Evolutionary conservation across 768 basidiomycete genomes (phyloP), one percentile per base, ranked within the genome.

Genomic region (Boletus insuetus): DNA sequence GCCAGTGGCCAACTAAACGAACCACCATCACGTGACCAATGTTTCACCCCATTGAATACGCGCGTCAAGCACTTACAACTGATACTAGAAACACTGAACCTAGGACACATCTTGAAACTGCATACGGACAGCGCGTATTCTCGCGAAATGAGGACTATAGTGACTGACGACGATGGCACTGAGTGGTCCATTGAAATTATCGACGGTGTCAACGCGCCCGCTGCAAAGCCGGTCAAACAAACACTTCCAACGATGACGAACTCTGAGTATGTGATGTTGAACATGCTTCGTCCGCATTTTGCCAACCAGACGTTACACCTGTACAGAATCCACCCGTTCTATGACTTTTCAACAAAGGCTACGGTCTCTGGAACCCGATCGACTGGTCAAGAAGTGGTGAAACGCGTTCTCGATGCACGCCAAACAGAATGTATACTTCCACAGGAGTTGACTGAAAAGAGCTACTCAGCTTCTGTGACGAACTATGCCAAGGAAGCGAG

Each of bases 141-240:
- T 46, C 37, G 43, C 49, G 38, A 16, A 52, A 66, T 64, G 67
- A 61, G 50, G 50, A 24, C 52, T 11, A n/a, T 50, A 13, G 26
- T 41, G 32, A 43, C 47, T 22, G 58, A 69, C 55, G 56, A 61
- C 35, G 55, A 58, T 14, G 59, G 56, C 13, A 53, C 67, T 22
- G 69, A 73, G 39, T 69, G 64, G 60, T 71, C 69, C 24, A 59
- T 71, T 37, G 71, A 73, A 54, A 69, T 71, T 35, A 34, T 66
- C 39, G 69, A 71, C 9, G 69, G 40, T 46, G 47, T 54, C 46
- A 49, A 55, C 17, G 47, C 35, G 14, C 54, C 52, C 19, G 31
- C 26, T 49, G 54, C 54, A 58, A 58, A 61, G 58, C 16, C 19
- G 5, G 51, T 58, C 66, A 65, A 69, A 65, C 60, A 58, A 63